These are phyloP conservation scores for Colletotrichum shisoi DNA, from an alignment of 2,329 filamentous ascomycete genomes.

Conservation along the genomic window DNA sequence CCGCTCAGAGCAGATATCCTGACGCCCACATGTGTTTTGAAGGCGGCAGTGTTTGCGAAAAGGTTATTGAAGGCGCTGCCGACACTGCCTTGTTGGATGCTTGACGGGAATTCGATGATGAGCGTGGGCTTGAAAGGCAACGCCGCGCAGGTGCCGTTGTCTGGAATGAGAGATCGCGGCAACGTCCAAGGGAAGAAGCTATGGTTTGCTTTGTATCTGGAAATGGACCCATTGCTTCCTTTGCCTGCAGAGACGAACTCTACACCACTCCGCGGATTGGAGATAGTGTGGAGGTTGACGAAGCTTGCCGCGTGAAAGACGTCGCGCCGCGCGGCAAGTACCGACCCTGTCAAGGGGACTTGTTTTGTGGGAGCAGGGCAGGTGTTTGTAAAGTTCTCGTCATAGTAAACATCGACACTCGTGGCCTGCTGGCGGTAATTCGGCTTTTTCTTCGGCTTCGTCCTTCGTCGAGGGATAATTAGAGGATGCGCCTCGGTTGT, in stretches of 20 bases:
- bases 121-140: conserved; percentile 77
- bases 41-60: conserved; percentile 48
- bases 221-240: conserved; percentile 52
- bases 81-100: conserved; percentile 49
- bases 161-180: conserved; percentile 75
- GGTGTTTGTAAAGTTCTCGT: conserved; percentile 61
- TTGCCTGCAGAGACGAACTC: conserved; percentile 50
- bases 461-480: conserved; percentile 70
- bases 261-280: conserved; percentile 64
- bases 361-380: conserved; percentile 71
- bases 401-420: conserved; percentile 50
- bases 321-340: conserved; percentile 79
- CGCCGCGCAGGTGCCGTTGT: conserved; percentile 77
- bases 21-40: conserved; percentile 42
- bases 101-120: conserved; percentile 67
- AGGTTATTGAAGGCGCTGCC: conserved; percentile 55
- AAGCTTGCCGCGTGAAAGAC: conserved; percentile 89
- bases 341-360: conserved; percentile 76
- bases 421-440: conserved; percentile 33
- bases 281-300: conserved; percentile 80
- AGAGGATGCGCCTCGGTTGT: conserved; percentile 95
- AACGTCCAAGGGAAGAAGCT: conserved; percentile 95
- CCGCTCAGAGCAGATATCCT: conserved; percentile 58
- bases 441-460: conserved; percentile 41
- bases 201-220: conserved; percentile 70